Base-by-base conservation (phyloP, 257 asterid species). In the Lycium ferocissimum region DNA sequence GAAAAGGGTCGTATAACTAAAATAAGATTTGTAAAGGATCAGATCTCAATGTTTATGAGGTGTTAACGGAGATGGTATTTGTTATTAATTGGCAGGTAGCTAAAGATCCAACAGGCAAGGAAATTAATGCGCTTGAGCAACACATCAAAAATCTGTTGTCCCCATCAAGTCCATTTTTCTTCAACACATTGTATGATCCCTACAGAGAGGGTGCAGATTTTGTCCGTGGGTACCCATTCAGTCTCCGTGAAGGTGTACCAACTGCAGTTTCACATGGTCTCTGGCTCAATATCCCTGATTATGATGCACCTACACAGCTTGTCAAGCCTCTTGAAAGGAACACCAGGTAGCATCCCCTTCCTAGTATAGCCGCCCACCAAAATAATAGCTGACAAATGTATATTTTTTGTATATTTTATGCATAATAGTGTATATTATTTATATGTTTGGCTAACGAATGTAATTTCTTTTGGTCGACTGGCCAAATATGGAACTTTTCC, bases 191-290 rank as follows among this genome's bases (percentile, higher is more conserved):
- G 61, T 92, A 92, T 15, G 94, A 92, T 83, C 96, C 96, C 22
- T 92, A 69, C 89, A 72, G 92, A 13, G 90, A 91, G 2, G 96
- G 96, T 20, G 70, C 96, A 0, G 94, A 92, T 85, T 92, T 92
- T 51, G 96, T 92, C 18, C 96, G 94, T 3, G 94, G 94, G 1
- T 92, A 92, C 89, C 96, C 96, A 4, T 91, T 91, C 88, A 92
- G 96, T 81, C 93, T 91, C 81, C 92, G 93, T 35, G 94, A 91
- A 78, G 94, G 93, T 20, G 94, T 85, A 12, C 90, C 93, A 1
- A 92, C 96, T 2, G 96, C 96, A 20, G 92, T 91, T 38, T 92
- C 96, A 13, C 96, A 92, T 78, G 96, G 96, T 61, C 92, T 92
- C 33, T 92, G 94, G 94, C 85, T 92, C 56, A 92, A 92, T 90